A percentile compares a stretch with the other conserved stretches of the same genome.
These are phyloP conservation scores for Hemisphaericaspora xylofermentans DNA, from an alignment of 1,139 yeast genomes.

Conservation along the genomic window DNA sequence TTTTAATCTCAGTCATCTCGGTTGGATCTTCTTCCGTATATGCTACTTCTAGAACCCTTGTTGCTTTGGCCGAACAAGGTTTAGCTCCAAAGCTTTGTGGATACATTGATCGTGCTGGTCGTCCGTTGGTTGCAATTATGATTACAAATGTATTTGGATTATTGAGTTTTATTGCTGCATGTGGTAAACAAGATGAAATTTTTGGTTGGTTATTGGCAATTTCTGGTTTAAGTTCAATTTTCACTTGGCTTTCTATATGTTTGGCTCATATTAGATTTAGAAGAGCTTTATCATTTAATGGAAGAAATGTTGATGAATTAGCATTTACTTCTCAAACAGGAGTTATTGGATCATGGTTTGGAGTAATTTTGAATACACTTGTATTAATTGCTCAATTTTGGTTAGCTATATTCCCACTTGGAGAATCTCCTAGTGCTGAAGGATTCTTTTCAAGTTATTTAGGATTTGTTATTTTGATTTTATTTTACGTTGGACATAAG, in stretches of 20 bases:
- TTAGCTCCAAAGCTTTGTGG: constrained; percentile 35
- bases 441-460: constrained; percentile 37
- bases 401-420: constrained; percentile 41
- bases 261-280: constrained; percentile 39
- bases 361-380: constrained; percentile 44
- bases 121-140: constrained; percentile 32
- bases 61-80: constrained; percentile 33
- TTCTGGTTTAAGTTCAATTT: constrained; percentile 39
- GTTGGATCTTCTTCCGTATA: constrained; percentile 46
- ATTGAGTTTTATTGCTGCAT: constrained; percentile 38
- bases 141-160: constrained; percentile 30
- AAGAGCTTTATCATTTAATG: constrained; percentile 30
- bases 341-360: constrained; percentile 52
- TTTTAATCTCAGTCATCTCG: constrained; percentile 47
- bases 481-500: constrained; percentile 41
- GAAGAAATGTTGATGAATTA: constrained; percentile 50
- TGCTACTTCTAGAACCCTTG: constrained; percentile 33
- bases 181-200: constrained; percentile 31
- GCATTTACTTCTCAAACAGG: constrained; percentile 58
- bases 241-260: constrained; percentile 42
- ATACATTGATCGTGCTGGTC: constrained; percentile 31
- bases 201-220: constrained; percentile 40
- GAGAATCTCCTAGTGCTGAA: constrained; percentile 33
- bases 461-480: constrained; percentile 38
- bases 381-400: constrained; percentile 57